Base-by-base conservation (phyloP, 1,284 basidiomycete genomes). In the Bondarzewia mesenterica region DNA sequence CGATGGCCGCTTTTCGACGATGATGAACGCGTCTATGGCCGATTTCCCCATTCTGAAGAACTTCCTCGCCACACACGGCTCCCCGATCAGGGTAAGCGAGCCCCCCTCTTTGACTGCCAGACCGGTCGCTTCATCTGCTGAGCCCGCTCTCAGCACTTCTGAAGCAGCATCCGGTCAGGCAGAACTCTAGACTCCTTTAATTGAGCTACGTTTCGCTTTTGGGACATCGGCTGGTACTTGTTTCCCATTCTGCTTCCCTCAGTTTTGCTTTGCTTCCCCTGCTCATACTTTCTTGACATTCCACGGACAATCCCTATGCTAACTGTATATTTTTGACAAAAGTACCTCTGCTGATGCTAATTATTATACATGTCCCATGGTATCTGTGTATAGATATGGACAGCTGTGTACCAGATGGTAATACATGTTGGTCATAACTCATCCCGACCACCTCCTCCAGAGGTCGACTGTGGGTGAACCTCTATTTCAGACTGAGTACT, bases 1-100 rank as follows among this genome's bases (percentile, higher is more conserved):
- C 35, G 84, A 85, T 55, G 71, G 74, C 46, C 77, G 79, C 1
- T 89, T 85, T 65, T 71, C 76, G 2, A 76, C 74, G 27, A 76
- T 89, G 75, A 76, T 80, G 23, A 72, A 87, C 58, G 78, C 78
- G 29, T 80, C 82, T 21, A 89, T 88, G 76, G 81, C 85, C 26
- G 86, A 89, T 58, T 89, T 86, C 54, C 82, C 85, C 2, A 75
- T 89, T 53, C 63, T 89, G 54, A 82, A 84, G 61, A 89, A 89
- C 62, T 88, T 81, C 60, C 74, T 89, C 48, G 66, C 78, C 57
- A 83, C 77, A 46, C 80, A 82, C 59, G 71, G 71, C 35, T 74
- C 73, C 20, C 78, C 80, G 41, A 57, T 56, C 22, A 56, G 65
- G 56, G 70, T 60, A 59, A 54, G 49, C 49, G 48, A 57, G 62